Percentiles rank a stretch among this genome's conserved stretches.
Evolutionary conservation across 805 yeast genomes (phyloP).

Genomic region (Teunomyces gatunensis): DNA sequence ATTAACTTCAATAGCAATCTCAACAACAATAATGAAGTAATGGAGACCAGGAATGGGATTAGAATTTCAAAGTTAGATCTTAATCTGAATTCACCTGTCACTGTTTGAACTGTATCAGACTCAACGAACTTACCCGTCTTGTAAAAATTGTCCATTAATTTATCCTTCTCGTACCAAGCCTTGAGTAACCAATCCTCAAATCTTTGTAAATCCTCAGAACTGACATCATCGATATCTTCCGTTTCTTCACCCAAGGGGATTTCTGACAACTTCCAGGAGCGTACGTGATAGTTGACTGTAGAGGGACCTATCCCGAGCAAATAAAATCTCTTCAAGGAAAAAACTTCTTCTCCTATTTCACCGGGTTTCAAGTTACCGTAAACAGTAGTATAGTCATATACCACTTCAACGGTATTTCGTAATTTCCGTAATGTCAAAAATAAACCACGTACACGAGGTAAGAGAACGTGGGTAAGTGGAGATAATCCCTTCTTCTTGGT

Average conservation of each 20-base stretch:
- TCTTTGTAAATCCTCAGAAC: slow-evolving; percentile 37
- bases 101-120: slow-evolving; percentile 10
- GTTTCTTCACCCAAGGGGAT: slow-evolving; percentile 55
- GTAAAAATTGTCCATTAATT: slow-evolving; percentile 60
- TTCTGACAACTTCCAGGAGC: slow-evolving; percentile 53
- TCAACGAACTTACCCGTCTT: slow-evolving; percentile 50
- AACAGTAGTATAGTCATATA: slow-evolving; percentile 83
- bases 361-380: slow-evolving; percentile 65
- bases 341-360: slow-evolving; percentile 76
- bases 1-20: slow-evolving; percentile 8
- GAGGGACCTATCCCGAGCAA: slow-evolving; percentile 72
- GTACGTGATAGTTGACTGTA: slow-evolving; percentile 60
- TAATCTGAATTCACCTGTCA: slow-evolving; percentile 24
- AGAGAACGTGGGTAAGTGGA: slow-evolving; percentile 58
- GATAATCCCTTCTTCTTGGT: slow-evolving; percentile 51
- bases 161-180: slow-evolving; percentile 79
- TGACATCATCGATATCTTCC: slow-evolving; percentile 42
- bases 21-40: slow-evolving; percentile 10
- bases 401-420: slow-evolving; percentile 47
- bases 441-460: slow-evolving; percentile 85
- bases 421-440: slow-evolving; percentile 61
- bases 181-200: slow-evolving; percentile 76
- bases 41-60: slow-evolving; percentile 7
- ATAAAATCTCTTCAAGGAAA: slow-evolving; percentile 61
- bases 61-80: slow-evolving; percentile 16